Evolutionary conservation across 208 protist genomes (phyloP), one percentile per base, ranked within the genome.

Genomic region (Lotmaria passim): DNA sequence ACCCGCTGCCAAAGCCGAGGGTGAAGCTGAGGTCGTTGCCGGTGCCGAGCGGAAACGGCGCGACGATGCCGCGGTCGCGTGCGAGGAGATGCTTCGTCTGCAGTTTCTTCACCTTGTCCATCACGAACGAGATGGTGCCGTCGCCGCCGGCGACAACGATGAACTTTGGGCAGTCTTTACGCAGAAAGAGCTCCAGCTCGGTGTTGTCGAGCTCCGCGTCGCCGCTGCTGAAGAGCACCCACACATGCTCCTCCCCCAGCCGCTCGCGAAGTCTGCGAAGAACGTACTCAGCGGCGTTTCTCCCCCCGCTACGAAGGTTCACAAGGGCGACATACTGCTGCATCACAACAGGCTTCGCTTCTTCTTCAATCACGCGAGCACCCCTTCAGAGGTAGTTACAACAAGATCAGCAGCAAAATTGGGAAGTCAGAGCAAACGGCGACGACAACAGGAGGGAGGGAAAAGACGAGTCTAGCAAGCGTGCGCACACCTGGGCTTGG

Each of bases 1-100:
- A 89, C 5, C 87, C 82, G 30, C 71, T 74, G 39, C 83, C 86
- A 50, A 89, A 89, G 11, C 86, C 86, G 36, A 92, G 75, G 3
- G 83, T 80, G 43, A 64, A 59, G 67, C 82, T 85, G 43, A 92
- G 52, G 48, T 92, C 86, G 60, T 92, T 92, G 24, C 86, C 86
- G 14, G 86, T 92, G n/a, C 86, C 87, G 0, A 89, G 75, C 5
- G 83, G 83, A n/a, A 93, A 81, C 10, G 82, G 75, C 19, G 81
- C 80, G 31, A 90, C 75, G 26, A 68, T 64, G 28, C 69, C 76
- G 28, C 64, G 55, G 44, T 52, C 31, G 19, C 15, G 23, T 0
- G 52, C n/a, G 4, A 84, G 51, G 14, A 31, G 5, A 6, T 43
- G 7, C 21, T 30, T 24, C 3, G 78, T 56, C 7, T 82, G 78